Base-by-base conservation (phyloP, 2,329 filamentous ascomycete species). In the Incumbomyces lentus region DNA sequence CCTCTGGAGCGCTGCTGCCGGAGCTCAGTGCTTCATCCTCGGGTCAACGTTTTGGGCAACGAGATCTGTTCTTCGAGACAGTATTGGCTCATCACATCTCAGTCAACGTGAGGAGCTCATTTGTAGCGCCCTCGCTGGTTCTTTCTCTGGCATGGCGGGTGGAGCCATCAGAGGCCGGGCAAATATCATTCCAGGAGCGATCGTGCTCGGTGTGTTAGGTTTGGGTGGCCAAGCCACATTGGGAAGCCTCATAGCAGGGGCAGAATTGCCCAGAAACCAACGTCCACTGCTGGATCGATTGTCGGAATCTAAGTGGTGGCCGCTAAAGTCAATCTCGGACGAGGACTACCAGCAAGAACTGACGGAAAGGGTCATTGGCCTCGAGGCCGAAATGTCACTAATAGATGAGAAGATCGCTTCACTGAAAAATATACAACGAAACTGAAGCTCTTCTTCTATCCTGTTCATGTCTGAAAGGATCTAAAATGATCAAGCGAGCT, bases 341-440 rank as follows among this genome's bases (percentile, higher is more conserved):
- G 73, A 82, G 19, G 80, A 92, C 55, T 92, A 92, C 59, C 74
- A 76, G 49, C 66, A 73, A 1, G 79, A 87, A 66, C 69, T 92
- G 58, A 69, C 73, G 26, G 83, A 89, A 61, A 86, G 82, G 64
- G 66, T 87, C 34, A 61, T 90, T 19, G 74, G 71, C 51, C 67
- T 90, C 2, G 82, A 92, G 53, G 83, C 78, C 1, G 83, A 90
- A 51, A 87, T 92, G 62, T 80, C 84, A 0, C 63, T 92, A 4
- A 71, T 90, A 31, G 84, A 92, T 57, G 86, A 90, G 45, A 79
- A 78, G 58, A 85, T 92, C 54, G 74, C 71, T 40, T 69, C 65
- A 33, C 59, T 81, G 22, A 68, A 66, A 55, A 59, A 58, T 14
- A 5, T 18, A 13, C 11, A n/a, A 26, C 22, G 22, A 8, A 26